Percentiles rank a stretch among this genome's conserved stretches.
Evolutionary conservation across 208 protist species (phyloP).

Genomic region (Trypanosoma melophagium): DNA sequence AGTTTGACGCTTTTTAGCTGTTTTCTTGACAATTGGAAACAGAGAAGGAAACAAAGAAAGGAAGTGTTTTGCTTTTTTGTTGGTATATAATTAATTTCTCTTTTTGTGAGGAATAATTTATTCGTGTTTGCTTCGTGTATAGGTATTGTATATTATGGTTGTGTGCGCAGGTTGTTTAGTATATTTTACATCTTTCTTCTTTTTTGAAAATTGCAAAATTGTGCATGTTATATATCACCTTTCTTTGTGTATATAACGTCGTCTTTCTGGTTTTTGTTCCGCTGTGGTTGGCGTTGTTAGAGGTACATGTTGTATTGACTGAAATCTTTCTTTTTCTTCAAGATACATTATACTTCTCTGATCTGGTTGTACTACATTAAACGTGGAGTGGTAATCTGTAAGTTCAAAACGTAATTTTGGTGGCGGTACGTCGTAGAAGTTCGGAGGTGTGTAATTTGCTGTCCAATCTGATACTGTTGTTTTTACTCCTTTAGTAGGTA

Average conservation of each 20-base stretch:
- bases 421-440: conserved; percentile 11
- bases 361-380: conserved; percentile 3
- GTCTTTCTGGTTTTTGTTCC: neutral
- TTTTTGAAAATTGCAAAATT: neutral
- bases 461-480: neutral
- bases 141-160: too few species aligned
- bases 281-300: neutral
- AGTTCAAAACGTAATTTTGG: conserved; percentile 23
- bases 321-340: conserved; percentile 13
- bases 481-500: neutral
- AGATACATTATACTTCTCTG: neutral
- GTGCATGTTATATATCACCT: too few species aligned
- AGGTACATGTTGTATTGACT: neutral
- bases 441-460: neutral
- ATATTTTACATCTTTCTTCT: conserved; percentile 12
- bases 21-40: too few species aligned
- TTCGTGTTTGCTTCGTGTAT: conserved; percentile 1
- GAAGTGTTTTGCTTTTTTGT: too few species aligned
- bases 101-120: too few species aligned
- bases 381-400: conserved; percentile 25
- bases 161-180: too few species aligned
- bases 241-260: neutral
- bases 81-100: too few species aligned
- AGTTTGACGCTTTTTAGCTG: too few species aligned
- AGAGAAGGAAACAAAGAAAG: too few species aligned